These are phyloP conservation scores for Aspergillus sp. DNA, from an alignment of 2,329 filamentous ascomycete species.

Conservation along the genomic window DNA sequence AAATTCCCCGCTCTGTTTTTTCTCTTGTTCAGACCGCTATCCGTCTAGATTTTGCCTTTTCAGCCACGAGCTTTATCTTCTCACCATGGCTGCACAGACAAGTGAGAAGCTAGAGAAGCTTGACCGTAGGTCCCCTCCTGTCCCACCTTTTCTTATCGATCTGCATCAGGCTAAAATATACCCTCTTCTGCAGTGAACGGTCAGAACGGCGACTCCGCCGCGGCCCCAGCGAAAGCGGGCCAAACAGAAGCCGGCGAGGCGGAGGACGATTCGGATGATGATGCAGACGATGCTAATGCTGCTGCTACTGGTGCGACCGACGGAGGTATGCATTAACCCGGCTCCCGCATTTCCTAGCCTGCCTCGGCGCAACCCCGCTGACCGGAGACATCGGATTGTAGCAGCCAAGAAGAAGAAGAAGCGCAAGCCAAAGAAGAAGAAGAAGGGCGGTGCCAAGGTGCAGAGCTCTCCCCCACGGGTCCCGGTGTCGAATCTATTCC, in stretches of 20 bases:
- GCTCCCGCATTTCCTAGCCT: background rate
- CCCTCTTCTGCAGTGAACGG: constrained; percentile 35
- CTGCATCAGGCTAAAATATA: constrained; percentile 21
- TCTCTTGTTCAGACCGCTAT: constrained; percentile 23
- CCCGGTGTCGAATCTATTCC: constrained; percentile 71
- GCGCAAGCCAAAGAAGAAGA: constrained; percentile 74
- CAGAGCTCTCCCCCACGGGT: constrained; percentile 79
- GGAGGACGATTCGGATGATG: constrained; percentile 57
- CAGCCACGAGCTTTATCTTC: constrained; percentile 15
- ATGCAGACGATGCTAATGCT: constrained; percentile 50
- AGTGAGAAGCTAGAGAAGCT: constrained; percentile 43
- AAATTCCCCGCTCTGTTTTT: constrained; percentile 20
- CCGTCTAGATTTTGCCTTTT: constrained; percentile 16
- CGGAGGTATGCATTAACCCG: constrained; percentile 31
- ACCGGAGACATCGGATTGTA: constrained; percentile 17
- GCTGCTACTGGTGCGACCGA: constrained; percentile 38
- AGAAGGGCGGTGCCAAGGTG: constrained; percentile 58
- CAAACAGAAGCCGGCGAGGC: constrained; percentile 45
- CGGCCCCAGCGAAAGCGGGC: constrained; percentile 30
- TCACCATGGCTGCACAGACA: constrained; percentile 45
- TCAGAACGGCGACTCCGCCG: constrained; percentile 37
- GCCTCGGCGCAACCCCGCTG: constrained; percentile 1
- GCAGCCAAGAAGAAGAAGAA: constrained; percentile 77
- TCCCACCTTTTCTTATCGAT: background rate
- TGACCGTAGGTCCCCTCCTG: constrained; percentile 31